Evolutionary conservation across 2,329 filamentous ascomycete species (phyloP), one percentile per base, ranked within the genome.

Genomic region (Epichloe festucae): DNA sequence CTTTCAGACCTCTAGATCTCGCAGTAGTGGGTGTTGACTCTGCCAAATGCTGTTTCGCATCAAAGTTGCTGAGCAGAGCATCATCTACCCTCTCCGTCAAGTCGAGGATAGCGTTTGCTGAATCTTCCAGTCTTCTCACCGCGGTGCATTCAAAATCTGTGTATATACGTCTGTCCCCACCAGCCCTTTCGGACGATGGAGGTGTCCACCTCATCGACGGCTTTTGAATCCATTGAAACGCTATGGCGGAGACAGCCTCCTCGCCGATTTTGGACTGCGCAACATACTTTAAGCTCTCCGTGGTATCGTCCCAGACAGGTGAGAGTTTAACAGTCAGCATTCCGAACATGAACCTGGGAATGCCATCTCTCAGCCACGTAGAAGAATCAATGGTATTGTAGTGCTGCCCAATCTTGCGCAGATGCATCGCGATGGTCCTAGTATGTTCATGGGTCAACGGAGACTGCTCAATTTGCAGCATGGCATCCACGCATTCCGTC

Each of bases 81-180:
- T 82, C 74, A 36, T 73, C 70, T 3, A 81, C 71, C 53, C 76
- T 71, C 12, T 73, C 66, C 11, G 81, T 69, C 1, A 76, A 70
- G 19, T 74, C 67, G 48, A 80, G 76, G 8, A 79, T 73, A 48
- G 73, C 69, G 14, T 68, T 62, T 4, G 79, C 75, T 21, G 74
- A 65, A 14, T 71, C 70, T 45, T 78, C 70, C 1, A 95, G 67
- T 34, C 73, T 75, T 36, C 74, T 73, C 38, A 91, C 64, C 57
- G 93, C 89, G 19, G 82, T 84, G 64, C 91, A 97, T 65, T 95
- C 84, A 58, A 95, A 98, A 57, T 93, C 82, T 1, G 83, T 88
- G 34, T 79, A 61, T 31, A 74, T 70, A 3, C 62, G 62, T 14
- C 65, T 69, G 27, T 61, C 61, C 2, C 67, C 57, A 27, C 64